Evolutionary conservation across 768 basidiomycete species (phyloP).

Genomic region (Hygrocybe coccinea): DNA sequence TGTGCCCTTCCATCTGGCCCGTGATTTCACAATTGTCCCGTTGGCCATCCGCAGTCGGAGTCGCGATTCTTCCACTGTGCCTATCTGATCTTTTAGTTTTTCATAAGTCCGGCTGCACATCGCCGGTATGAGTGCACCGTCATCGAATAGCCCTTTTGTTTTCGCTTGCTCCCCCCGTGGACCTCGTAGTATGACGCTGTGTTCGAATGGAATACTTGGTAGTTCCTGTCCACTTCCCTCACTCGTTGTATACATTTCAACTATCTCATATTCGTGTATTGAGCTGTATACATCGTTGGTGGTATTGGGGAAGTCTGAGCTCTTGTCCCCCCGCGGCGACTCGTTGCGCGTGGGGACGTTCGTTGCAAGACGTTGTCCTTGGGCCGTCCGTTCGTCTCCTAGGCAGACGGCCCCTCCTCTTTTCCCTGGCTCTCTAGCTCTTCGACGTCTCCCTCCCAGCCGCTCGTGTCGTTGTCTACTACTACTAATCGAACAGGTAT

Average conservation of each 20-base stretch:
- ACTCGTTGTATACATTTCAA: too few relatives aligned
- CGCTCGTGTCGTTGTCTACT: neutral
- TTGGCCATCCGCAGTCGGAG: slow-evolving; percentile 31
- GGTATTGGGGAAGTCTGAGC: too few relatives aligned
- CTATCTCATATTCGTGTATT: too few relatives aligned
- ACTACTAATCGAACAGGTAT: neutral
- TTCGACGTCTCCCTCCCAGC: neutral
- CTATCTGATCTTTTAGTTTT: slow-evolving; percentile 10
- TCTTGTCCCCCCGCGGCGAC: too few relatives aligned
- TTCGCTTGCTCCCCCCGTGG: neutral
- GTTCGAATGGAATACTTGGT: neutral
- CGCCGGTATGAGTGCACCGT: slow-evolving; percentile 21
- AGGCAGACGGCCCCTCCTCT: slow-evolving; percentile 21
- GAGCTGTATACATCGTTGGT: too few relatives aligned
- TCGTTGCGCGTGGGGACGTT: too few relatives aligned
- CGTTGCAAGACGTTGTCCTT: neutral
- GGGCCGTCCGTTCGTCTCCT: slow-evolving; percentile 5
- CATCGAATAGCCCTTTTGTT: slow-evolving; percentile 15
- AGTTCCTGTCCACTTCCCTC: neutral
- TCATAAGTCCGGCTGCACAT: slow-evolving; percentile 15
- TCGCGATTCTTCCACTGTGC: slow-evolving; percentile 8
- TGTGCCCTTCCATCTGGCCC: too few relatives aligned
- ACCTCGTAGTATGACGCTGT: neutral
- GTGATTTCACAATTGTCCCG: too few relatives aligned
- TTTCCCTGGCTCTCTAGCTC: slow-evolving; percentile 15